Percentiles rank a stretch among this genome's conserved stretches.
phyloP scores from a whole-genome alignment of 495 filamentous ascomycete genomes.

The Melanomma pulvis-pyrius region DNA sequence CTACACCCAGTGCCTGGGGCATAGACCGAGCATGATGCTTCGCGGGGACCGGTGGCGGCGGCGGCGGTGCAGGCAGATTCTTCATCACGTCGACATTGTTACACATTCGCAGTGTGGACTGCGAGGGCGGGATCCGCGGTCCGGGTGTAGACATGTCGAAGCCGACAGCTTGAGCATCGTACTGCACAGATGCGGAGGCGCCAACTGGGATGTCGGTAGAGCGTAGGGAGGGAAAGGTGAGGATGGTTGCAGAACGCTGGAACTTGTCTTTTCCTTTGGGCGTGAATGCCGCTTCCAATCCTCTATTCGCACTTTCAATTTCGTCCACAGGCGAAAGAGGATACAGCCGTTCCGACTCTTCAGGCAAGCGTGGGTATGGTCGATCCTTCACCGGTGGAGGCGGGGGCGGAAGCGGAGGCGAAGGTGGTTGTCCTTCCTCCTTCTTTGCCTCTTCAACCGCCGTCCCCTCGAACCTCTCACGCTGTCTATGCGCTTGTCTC shows the following conservation, averaged over 20 bases:
- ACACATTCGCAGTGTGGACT: background rate
- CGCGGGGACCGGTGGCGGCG: conserved; percentile 7
- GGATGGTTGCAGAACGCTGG: background rate
- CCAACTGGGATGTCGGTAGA: background rate
- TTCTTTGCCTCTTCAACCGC: background rate
- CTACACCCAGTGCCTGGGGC: too few species aligned
- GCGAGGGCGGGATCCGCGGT: conserved; percentile 11
- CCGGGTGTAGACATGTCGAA: conserved; percentile 11
- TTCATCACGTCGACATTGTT: background rate
- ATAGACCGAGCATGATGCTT: background rate
- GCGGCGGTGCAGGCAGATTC: conserved; percentile 1
- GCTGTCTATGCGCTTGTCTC: background rate
- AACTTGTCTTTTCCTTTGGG: background rate
- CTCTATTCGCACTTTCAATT: background rate
- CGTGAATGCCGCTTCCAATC: background rate
- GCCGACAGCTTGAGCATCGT: conserved; percentile 1
- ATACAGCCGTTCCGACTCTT: background rate
- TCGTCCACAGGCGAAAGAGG: background rate
- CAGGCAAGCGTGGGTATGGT: background rate
- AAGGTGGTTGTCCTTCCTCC: background rate
- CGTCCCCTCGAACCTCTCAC: background rate
- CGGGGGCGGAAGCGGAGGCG: background rate
- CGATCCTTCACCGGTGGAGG: background rate
- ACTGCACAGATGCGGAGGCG: conserved; percentile 17
- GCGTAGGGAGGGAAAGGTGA: background rate